Percentiles rank a stretch among this genome's conserved stretches.
Conservation (phyloP, 106 monocot species). For the Acorus calamus region DNA sequence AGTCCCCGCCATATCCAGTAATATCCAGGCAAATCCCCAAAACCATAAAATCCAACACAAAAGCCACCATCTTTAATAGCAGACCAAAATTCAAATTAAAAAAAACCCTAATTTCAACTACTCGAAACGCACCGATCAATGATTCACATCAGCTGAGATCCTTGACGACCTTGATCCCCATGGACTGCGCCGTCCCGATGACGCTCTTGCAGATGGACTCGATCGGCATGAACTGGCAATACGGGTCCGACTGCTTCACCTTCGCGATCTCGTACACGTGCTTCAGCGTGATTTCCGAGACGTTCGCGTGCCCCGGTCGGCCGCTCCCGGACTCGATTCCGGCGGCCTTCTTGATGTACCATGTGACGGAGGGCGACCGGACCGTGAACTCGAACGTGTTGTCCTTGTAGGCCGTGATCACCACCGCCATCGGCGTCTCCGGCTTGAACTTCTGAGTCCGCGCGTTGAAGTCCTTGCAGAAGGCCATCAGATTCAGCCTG, state of each 20-base stretch:
- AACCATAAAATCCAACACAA: no score
- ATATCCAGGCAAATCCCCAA: no score
- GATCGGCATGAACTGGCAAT: slow-evolving; percentile 23
- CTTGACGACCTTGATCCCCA: slow-evolving; percentile 28
- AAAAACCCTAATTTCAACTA: no score
- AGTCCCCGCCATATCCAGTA: no score
- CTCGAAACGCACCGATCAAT: no score
- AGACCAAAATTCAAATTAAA: no score
- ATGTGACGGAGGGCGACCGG: slow-evolving; percentile 23
- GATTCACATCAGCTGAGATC: slow-evolving; percentile 4
- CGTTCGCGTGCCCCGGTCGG: slow-evolving; percentile 17
- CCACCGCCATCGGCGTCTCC: slow-evolving; percentile 28
- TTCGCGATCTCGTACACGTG: slow-evolving; percentile 35
- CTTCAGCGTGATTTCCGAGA: slow-evolving; percentile 17
- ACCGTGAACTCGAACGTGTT: slow-evolving; percentile 31
- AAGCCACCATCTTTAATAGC: no score
- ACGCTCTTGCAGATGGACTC: slow-evolving; percentile 25
- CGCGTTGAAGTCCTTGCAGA: slow-evolving; percentile 38
- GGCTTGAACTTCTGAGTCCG: slow-evolving; percentile 33
- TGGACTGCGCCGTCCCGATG: slow-evolving; percentile 25
- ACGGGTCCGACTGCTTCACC: slow-evolving; percentile 27
- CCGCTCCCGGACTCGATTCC: slow-evolving; percentile 23
- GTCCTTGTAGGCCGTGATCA: slow-evolving; percentile 29
- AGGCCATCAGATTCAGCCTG: slow-evolving; percentile 32
- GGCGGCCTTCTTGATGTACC: slow-evolving; percentile 30